Base-by-base conservation (phyloP, 129 eudicot genomes). In the Helianthus tuberosus region DNA sequence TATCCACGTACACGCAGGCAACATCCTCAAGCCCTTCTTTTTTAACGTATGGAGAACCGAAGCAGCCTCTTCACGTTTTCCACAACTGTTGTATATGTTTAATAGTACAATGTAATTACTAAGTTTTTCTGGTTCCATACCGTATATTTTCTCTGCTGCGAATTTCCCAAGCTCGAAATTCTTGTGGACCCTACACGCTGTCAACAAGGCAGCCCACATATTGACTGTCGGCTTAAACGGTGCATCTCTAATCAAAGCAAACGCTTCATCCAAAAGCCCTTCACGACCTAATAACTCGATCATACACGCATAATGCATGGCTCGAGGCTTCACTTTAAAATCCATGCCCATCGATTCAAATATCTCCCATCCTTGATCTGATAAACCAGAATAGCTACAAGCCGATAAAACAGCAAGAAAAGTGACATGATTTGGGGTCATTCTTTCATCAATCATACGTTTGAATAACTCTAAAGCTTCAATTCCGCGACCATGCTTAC, bases 121-220 rank as follows among this genome's bases (percentile, higher is more conserved):
- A 51, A 92, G 91, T 78, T 92, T 92, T 81, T 87, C 89, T 0
- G 96, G 96, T 77, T 79, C 94, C 98, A 92, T 83, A 3, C 85
- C 85, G 38, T 87, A 89, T 32, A 92, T 82, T 76, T 84, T 75
- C 87, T 92, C 98, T 14, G 96, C 96, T 38, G 94, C 96, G 71
- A 87, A 82, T 75, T 82, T 92, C 44, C 96, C 96, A 10, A 92
- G 92, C 63, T 74, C 87, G 14, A 87, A 64, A 70, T 92, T 92
- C 77, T 82, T 87, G 76, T 89, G 88, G 76, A 85, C 66, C 81
- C 98, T 81, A 77, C 98, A 92, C 72, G 98, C 98, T 15, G 94
- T 92, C 63, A 92, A 77, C 85, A 92, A 84, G 47, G 98, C 91
- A 12, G 98, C 96, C 98, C 98, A 92, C 98, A 89, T 92, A 71